Evolutionary conservation across 1,139 yeast genomes (phyloP), one percentile per base, ranked within the genome.

Genomic region (Diutina mesorugosa): DNA sequence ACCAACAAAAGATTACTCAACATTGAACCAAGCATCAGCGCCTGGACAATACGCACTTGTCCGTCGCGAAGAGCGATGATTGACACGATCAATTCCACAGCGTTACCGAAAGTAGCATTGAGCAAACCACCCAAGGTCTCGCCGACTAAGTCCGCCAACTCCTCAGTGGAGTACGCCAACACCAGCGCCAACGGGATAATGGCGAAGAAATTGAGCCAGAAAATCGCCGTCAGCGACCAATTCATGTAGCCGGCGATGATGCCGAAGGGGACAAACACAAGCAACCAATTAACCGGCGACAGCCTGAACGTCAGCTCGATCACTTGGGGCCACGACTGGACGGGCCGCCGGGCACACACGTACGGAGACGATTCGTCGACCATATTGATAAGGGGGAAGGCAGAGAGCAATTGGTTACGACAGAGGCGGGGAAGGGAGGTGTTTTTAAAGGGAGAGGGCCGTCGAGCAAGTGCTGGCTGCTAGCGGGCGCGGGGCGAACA

Each of bases 91-190:
- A 95, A 82, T 72, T 93, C 99, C 90, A 76, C 80, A 73, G 96
- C 97, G 70, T 93, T 93, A 59, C 99, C 99, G 68, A 93, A 88
- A 9, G 98, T 91, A 3, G 98, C 98, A 72, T 93, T 93, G 65
- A 93, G 76, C 61, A 93, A 77, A 0, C 98, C 98, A 21, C 98
- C 98, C 35, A 91, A 64, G 8, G 97, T 90, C 65, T 89, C 48
- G 51, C 97, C 97, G 5, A 32, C 90, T 62, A 87, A 84, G 59
- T 82, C 89, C 48, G 97, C 83, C 60, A 93, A 77, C 66, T 90
- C 96, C 68, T 93, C 99, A 1, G 99, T 93, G 18, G 97, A 95
- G 72, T 77, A 90, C 0, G 96, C 93, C 59, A 91, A 76, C 41
- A 90, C 76, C 2, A 96, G 87, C 8, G 99, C 99, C 65, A 93